A percentile compares a stretch with the other conserved stretches of the same genome.
phyloP scores from a whole-genome alignment of 169 alveolate genomes.

The Pseudocohnilembus persalinus region DNA sequence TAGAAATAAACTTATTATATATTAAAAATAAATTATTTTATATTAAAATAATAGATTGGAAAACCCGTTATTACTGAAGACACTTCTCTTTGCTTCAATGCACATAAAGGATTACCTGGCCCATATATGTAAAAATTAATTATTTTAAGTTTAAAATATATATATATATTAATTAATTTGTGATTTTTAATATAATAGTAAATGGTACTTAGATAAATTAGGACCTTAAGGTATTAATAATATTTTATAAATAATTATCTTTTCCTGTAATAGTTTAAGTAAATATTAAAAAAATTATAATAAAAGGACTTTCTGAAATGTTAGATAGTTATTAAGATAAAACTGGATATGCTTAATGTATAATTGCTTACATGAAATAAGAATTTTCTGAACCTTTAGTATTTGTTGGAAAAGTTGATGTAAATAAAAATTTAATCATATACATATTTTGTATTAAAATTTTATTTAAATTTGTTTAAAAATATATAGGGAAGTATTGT shows the following conservation, averaged over 20 bases:
- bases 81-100: constrained; percentile 92
- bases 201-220: constrained; percentile 86
- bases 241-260: no score
- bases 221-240: no score
- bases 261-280: no score
- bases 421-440: neutral
- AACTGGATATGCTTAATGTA: constrained; percentile 86
- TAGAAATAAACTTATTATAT: no score
- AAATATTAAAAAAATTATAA: no score
- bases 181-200: constrained; percentile 52
- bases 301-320: constrained; percentile 89
- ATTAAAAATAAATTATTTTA: no score
- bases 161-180: neutral
- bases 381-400: constrained; percentile 74
- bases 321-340: constrained; percentile 84
- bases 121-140: constrained; percentile 86
- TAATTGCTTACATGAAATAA: constrained; percentile 77
- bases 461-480: neutral
- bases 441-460: neutral
- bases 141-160: neutral
- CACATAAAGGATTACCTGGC: constrained; percentile 93
- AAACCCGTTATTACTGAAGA: constrained; percentile 90
- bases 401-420: constrained; percentile 77
- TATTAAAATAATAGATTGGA: constrained; percentile 59
- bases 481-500: constrained; percentile 77